Percentiles rank a stretch among this genome's conserved stretches.
Conservation (phyloP, 2,329 filamentous ascomycete species). For the Paraphoma chrysanthemicola region DNA sequence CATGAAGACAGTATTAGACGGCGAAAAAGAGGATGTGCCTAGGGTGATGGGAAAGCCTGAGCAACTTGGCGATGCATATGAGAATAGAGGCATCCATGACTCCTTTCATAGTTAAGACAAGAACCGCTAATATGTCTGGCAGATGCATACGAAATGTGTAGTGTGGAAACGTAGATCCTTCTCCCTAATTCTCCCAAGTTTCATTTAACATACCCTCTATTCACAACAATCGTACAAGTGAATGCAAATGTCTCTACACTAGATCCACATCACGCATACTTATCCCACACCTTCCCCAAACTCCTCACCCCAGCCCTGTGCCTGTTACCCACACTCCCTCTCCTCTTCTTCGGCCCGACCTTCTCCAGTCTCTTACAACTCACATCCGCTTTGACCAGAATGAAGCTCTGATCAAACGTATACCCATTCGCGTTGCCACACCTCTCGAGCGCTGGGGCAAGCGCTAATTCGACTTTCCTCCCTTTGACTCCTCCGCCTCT, state of each 20-base stretch:
- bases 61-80: too few relatives aligned
- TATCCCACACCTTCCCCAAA: conserved; percentile 23
- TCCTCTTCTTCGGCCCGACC: conserved; percentile 6
- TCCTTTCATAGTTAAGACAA: too few relatives aligned
- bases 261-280: conserved; percentile 1
- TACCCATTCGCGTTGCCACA: conserved; percentile 49
- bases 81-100: too few relatives aligned
- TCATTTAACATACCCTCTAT: too few relatives aligned
- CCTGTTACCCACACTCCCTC: conserved; percentile 5
- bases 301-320: conserved; percentile 14
- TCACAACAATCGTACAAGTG: too few relatives aligned
- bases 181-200: too few relatives aligned
- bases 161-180: too few relatives aligned
- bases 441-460: conserved; percentile 47
- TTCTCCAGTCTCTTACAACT: conserved; percentile 42
- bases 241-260: not conserved
- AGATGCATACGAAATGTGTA: too few relatives aligned
- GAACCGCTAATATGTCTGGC: too few relatives aligned
- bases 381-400: conserved; percentile 47
- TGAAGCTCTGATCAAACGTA: conserved; percentile 46
- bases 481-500: conserved; percentile 18
- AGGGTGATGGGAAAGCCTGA: too few relatives aligned
- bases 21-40: too few relatives aligned
- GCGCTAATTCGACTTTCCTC: conserved; percentile 40
- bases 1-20: too few relatives aligned